Evolutionary conservation across 108 stramenopile genomes (phyloP).

Genomic region (Stephanodiscus triporus): DNA sequence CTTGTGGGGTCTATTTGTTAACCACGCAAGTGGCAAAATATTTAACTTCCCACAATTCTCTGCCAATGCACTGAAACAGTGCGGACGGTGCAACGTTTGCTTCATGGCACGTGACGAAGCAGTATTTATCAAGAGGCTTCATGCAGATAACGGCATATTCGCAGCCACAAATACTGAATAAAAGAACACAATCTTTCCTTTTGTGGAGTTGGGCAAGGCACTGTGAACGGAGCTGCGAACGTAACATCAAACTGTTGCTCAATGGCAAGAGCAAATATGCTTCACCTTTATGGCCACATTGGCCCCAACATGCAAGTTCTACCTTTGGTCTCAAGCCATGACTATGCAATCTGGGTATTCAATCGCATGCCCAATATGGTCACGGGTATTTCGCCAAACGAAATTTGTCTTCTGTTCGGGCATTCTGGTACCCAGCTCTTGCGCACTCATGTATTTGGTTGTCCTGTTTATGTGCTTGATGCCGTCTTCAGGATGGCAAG

Average conservation of each 20-base stretch:
- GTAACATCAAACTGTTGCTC: slow-evolving; percentile 40
- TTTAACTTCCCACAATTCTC: slow-evolving; percentile 31
- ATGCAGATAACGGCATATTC: slow-evolving; percentile 15
- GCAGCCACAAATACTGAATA: too few species aligned
- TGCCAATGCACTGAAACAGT: slow-evolving; percentile 15
- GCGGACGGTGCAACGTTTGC: background rate
- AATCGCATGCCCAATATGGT: slow-evolving; percentile 32
- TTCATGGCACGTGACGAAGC: background rate
- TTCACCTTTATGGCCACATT: slow-evolving; percentile 44
- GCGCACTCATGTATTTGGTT: slow-evolving; percentile 27
- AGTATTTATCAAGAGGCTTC: background rate
- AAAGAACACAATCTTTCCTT: slow-evolving; percentile 20
- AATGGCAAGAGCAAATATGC: slow-evolving; percentile 49
- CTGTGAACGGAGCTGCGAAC: slow-evolving; percentile 57
- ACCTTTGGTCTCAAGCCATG: slow-evolving; percentile 51
- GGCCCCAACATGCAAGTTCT: slow-evolving; percentile 26
- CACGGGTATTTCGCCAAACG: slow-evolving; percentile 26
- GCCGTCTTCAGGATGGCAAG: slow-evolving; percentile 47
- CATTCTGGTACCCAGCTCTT: background rate
- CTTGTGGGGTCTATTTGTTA: slow-evolving; percentile 55
- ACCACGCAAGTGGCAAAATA: slow-evolving; percentile 32
- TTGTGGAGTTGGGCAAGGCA: slow-evolving; percentile 62
- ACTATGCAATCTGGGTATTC: slow-evolving; percentile 41
- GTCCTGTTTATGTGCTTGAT: slow-evolving; percentile 54
- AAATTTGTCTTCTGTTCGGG: background rate